A percentile compares a stretch with the other conserved stretches of the same genome.
These are phyloP conservation scores for Aurinia saxatilis DNA, from an alignment of 345 rosid species.

Conservation along the genomic window DNA sequence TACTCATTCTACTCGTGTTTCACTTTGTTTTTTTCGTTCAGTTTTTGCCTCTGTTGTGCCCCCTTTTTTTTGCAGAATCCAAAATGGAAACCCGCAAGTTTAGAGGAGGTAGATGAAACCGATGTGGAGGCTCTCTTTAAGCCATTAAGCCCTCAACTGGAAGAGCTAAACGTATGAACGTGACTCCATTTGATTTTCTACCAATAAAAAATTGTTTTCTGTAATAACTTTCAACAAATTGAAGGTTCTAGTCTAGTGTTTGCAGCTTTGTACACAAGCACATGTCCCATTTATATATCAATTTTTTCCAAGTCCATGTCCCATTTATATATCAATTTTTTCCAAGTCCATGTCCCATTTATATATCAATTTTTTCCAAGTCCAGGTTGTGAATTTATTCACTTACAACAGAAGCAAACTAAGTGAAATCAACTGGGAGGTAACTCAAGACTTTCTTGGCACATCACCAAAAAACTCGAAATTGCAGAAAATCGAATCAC, in stretches of 20 bases:
- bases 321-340: too few species aligned
- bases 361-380: too few species aligned
- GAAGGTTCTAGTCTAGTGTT: background rate
- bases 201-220: background rate
- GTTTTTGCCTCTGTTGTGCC: background rate
- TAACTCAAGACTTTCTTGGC: too few species aligned
- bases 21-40: background rate
- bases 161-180: conserved; percentile 49
- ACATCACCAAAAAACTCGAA: too few species aligned
- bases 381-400: too few species aligned
- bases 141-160: conserved; percentile 44
- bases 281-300: too few species aligned
- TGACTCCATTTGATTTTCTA: background rate
- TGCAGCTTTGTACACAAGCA: too few species aligned
- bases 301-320: too few species aligned
- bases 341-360: too few species aligned
- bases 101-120: conserved; percentile 50
- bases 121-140: conserved; percentile 68
- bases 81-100: conserved; percentile 65
- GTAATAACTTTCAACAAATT: background rate
- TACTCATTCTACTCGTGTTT: background rate
- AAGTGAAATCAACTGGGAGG: too few species aligned
- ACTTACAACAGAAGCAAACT: too few species aligned
- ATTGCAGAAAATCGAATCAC: too few species aligned
- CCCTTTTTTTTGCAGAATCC: conserved; percentile 58